Evolutionary conservation across 331 rosid species (phyloP).

Genomic region (Malus hybrid): DNA sequence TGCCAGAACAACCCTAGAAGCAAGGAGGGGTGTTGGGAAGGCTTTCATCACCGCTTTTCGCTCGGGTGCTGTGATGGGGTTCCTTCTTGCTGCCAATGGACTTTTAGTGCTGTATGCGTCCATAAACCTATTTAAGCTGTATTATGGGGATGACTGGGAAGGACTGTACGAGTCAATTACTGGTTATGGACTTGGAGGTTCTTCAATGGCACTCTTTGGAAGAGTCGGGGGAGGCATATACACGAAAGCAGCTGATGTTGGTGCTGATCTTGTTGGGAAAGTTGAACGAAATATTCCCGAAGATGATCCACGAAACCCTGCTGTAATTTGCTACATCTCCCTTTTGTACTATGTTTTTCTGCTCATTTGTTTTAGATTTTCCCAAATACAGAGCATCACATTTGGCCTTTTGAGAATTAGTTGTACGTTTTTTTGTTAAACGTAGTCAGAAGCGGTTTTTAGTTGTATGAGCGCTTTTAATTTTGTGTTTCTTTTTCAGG

Average conservation of each 20-base stretch:
- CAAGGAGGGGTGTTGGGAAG: constrained; percentile 52
- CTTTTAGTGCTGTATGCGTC: constrained; percentile 43
- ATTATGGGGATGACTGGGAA: constrained; percentile 77
- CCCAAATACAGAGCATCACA: background rate
- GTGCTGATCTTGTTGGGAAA: constrained; percentile 64
- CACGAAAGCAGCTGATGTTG: constrained; percentile 81
- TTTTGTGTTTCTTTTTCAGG: constrained; percentile 31
- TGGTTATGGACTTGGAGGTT: constrained; percentile 68
- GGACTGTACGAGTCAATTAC: constrained; percentile 69
- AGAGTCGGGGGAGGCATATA: constrained; percentile 73
- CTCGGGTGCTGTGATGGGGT: constrained; percentile 67
- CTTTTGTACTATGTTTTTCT: background rate
- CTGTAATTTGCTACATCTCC: constrained; percentile 30
- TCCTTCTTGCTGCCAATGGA: constrained; percentile 67
- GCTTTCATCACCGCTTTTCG: constrained; percentile 51
- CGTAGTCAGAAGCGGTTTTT: too few species aligned
- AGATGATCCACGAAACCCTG: constrained; percentile 69
- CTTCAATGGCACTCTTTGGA: constrained; percentile 72
- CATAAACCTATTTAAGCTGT: constrained; percentile 52
- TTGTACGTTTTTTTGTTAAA: too few species aligned
- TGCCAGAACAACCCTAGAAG: constrained; percentile 62
- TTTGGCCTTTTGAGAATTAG: background rate
- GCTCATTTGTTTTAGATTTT: background rate
- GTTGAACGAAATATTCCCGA: constrained; percentile 58
- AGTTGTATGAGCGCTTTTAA: background rate